phyloP scores from a whole-genome alignment of 1,284 basidiomycete genomes.

The Ceratobasidium sp. region DNA sequence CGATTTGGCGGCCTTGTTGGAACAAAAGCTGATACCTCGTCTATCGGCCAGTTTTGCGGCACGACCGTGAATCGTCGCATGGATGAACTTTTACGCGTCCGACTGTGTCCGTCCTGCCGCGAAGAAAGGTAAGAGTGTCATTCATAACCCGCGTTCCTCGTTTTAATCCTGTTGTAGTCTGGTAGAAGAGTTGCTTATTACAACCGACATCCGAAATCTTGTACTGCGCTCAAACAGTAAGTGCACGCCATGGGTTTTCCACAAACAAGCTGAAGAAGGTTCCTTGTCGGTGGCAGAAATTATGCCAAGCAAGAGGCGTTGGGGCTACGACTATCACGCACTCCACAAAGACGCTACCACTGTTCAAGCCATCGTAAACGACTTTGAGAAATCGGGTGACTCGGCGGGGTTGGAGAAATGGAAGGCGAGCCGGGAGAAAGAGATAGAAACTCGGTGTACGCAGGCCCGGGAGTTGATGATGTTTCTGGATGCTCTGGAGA shows the following conservation, averaged over 20 bases:
- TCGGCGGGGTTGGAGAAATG: neutral
- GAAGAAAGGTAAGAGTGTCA: neutral
- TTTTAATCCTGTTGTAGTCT: neutral
- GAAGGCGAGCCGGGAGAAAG: neutral
- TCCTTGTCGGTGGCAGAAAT: no score
- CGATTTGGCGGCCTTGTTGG: neutral
- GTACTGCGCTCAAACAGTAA: slow-evolving; percentile 7
- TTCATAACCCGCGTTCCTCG: neutral
- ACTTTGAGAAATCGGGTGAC: neutral
- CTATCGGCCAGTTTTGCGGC: neutral
- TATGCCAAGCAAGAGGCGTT: slow-evolving; percentile 19
- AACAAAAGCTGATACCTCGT: neutral
- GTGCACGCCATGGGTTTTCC: no score
- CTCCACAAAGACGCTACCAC: neutral
- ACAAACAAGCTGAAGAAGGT: no score
- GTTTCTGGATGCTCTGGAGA: slow-evolving; percentile 4
- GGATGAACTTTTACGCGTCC: slow-evolving; percentile 13
- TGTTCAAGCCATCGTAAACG: neutral
- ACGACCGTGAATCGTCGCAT: neutral
- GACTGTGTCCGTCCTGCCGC: slow-evolving; percentile 20
- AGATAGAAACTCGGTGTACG: neutral
- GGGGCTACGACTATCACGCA: neutral
- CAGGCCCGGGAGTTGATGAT: neutral
- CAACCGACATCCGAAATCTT: neutral
- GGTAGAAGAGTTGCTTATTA: neutral